Evolutionary conservation across 495 filamentous ascomycete species (phyloP).

Genomic region (Symbiotaphrina buchneri): DNA sequence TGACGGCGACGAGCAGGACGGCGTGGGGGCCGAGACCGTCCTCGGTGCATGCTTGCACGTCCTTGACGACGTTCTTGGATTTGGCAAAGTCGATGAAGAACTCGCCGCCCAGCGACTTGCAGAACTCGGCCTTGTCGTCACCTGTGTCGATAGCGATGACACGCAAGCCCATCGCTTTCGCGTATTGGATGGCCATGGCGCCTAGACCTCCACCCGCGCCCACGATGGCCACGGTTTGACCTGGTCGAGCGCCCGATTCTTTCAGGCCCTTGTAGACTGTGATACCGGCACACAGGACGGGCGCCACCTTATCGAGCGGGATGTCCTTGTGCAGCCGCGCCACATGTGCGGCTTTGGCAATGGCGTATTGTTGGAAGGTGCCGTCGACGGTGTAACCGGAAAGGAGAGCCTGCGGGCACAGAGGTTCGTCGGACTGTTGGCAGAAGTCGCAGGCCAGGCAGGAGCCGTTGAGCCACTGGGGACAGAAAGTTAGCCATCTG

Average conservation of each 20-base stretch:
- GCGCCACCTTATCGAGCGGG: conserved; percentile 54
- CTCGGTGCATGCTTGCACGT: conserved; percentile 54
- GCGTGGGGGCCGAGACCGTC: conserved; percentile 74
- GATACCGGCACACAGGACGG: conserved; percentile 71
- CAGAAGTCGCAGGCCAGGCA: conserved; percentile 68
- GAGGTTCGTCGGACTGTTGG: conserved; percentile 48
- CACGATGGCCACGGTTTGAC: conserved; percentile 66
- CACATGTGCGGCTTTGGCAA: conserved; percentile 67
- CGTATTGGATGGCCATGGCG: conserved; percentile 65
- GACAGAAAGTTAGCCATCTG: not conserved
- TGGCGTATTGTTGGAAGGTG: conserved; percentile 77
- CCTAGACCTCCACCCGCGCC: conserved; percentile 80
- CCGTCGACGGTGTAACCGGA: conserved; percentile 88
- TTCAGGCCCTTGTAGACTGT: conserved; percentile 90
- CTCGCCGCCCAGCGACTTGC: conserved; percentile 38
- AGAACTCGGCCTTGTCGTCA: conserved; percentile 53
- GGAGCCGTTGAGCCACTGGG: conserved; percentile 59
- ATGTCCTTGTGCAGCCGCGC: conserved; percentile 56
- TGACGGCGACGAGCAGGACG: conserved; percentile 64
- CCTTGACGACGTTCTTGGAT: conserved; percentile 51
- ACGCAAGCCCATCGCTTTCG: conserved; percentile 68
- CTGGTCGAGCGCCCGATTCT: conserved; percentile 49
- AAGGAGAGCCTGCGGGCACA: conserved; percentile 47
- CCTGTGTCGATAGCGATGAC: conserved; percentile 62
- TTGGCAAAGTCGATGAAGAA: conserved; percentile 59